Evolutionary conservation across 345 rosid genomes (phyloP).

Genomic region (Clausena lansium): DNA sequence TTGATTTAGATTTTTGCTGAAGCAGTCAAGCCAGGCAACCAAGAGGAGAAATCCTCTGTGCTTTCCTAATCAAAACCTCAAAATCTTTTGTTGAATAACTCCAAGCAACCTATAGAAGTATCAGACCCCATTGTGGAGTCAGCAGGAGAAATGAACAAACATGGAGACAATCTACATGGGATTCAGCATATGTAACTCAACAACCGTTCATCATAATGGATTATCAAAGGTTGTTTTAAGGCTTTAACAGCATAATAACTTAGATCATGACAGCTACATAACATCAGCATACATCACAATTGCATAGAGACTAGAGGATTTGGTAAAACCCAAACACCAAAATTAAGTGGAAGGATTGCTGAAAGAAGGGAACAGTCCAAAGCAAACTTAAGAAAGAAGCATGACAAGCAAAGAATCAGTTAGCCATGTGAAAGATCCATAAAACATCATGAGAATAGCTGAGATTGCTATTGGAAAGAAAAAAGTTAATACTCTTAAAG

Average conservation of each 20-base stretch:
- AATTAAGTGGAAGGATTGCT: neutral
- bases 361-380: neutral
- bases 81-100: neutral
- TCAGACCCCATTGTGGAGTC: neutral
- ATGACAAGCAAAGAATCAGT: neutral
- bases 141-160: neutral
- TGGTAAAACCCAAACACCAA: neutral
- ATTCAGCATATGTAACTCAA: neutral
- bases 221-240: neutral
- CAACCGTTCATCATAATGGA: neutral
- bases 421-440: neutral
- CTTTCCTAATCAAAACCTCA: neutral
- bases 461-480: neutral
- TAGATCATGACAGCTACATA: neutral
- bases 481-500: neutral
- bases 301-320: neutral
- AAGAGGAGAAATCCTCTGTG: neutral
- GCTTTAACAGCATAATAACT: neutral
- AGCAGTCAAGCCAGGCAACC: neutral
- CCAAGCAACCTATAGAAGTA: neutral
- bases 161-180: neutral
- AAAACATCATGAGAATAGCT: neutral
- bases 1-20: neutral
- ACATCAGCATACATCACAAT: neutral
- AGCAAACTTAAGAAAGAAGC: neutral